phyloP scores from a whole-genome alignment of 1,139 yeast species.

The Geotrichum reessii region DNA sequence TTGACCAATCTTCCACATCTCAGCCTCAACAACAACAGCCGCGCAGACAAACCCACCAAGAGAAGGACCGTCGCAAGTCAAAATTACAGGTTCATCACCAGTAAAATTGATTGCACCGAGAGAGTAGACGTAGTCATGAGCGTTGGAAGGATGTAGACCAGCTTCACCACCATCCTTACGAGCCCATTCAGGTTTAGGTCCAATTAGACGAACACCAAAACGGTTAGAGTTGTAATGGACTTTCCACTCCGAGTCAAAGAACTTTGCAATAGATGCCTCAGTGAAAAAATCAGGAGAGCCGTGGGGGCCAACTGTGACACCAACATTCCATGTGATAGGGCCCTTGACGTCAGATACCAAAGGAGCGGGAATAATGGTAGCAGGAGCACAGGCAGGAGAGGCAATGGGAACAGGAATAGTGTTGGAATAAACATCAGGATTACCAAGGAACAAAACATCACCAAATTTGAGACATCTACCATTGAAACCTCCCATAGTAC shows the following conservation, averaged over 20 bases:
- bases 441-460: conserved; percentile 82
- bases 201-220: conserved; percentile 89
- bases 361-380: conserved; percentile 54
- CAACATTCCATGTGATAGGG: conserved; percentile 71
- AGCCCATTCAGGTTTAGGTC: conserved; percentile 97
- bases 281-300: conserved; percentile 94
- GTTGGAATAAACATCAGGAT: conserved; percentile 63
- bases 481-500: conserved; percentile 89
- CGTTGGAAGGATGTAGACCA: conserved; percentile 95
- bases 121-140: conserved; percentile 95
- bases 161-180: conserved; percentile 97
- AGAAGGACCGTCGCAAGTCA: conserved; percentile 96
- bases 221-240: conserved; percentile 95
- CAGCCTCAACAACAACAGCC: conserved; percentile 92
- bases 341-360: conserved; percentile 22
- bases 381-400: conserved; percentile 55
- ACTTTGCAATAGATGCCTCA: conserved; percentile 65
- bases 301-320: conserved; percentile 95
- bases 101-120: conserved; percentile 95
- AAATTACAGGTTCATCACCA: conserved; percentile 96
- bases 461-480: conserved; percentile 90
- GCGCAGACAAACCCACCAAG: conserved; percentile 96
- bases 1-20: conserved; percentile 98
- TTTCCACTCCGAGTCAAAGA: conserved; percentile 78
- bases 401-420: conserved; percentile 65